phyloP scores from a whole-genome alignment of 345 rosid species.

The Hibiscus mutabilis region DNA sequence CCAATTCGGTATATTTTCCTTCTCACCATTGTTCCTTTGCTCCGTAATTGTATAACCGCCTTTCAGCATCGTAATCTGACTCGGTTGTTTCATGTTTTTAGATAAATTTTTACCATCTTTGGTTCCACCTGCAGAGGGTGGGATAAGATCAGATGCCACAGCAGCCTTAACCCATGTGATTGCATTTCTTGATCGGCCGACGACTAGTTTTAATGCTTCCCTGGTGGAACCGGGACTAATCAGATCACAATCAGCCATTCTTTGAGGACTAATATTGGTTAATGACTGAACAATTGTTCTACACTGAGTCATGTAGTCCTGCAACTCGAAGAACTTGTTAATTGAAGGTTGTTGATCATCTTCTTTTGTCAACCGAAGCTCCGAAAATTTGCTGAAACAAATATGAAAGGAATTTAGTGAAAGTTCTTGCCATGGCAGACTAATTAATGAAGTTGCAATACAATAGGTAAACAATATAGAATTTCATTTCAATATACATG shows the following conservation, averaged over 20 bases:
- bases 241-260: conserved; percentile 12
- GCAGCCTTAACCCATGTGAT: conserved; percentile 53
- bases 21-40: conserved; percentile 21
- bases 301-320: conserved; percentile 45
- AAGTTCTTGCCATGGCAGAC: background rate
- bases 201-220: conserved; percentile 27
- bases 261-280: conserved; percentile 11
- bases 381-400: conserved; percentile 46
- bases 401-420: conserved; percentile 4
- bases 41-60: conserved; percentile 14
- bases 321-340: conserved; percentile 43
- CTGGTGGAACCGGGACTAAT: conserved; percentile 4
- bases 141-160: conserved; percentile 46
- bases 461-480: too few species aligned
- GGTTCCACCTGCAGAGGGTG: conserved; percentile 15
- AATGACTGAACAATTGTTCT: conserved; percentile 39
- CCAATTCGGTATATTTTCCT: conserved; percentile 20
- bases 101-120: background rate
- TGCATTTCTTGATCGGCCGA: conserved; percentile 46
- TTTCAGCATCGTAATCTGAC: conserved; percentile 14
- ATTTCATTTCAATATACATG: background rate
- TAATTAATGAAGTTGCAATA: too few species aligned
- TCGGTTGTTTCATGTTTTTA: conserved; percentile 6
- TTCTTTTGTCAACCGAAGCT: conserved; percentile 34
- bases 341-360: conserved; percentile 37